Conservation (phyloP, 148 eudicot genomes). For the Agrostemma githago region DNA sequence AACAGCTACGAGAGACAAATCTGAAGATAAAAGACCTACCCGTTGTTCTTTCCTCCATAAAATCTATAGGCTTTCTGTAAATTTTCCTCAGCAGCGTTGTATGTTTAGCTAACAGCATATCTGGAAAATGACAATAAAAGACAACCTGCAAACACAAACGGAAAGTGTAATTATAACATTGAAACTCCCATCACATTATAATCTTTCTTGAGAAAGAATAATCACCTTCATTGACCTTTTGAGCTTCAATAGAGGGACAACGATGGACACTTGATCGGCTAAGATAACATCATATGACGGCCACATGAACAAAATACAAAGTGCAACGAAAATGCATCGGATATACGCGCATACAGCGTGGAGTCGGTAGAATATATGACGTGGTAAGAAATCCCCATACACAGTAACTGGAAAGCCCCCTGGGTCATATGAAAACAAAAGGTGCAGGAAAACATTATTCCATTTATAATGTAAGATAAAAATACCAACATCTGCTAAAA, state of each 20-base stretch:
- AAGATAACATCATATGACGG: slow-evolving; percentile 80
- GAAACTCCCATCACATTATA: background rate
- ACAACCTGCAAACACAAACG: slow-evolving; percentile 74
- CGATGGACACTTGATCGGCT: slow-evolving; percentile 88
- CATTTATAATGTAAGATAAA: background rate
- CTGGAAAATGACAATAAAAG: slow-evolving; percentile 97
- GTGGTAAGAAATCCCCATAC: slow-evolving; percentile 81
- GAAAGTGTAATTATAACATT: slow-evolving; percentile 12
- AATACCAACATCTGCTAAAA: slow-evolving; percentile 1
- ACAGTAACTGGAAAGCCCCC: slow-evolving; percentile 81
- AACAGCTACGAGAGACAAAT: slow-evolving; percentile 12
- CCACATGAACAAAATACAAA: slow-evolving; percentile 71
- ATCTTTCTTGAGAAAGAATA: background rate
- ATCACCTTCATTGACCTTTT: slow-evolving; percentile 66
- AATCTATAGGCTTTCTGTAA: slow-evolving; percentile 83
- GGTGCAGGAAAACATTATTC: background rate
- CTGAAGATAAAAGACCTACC: slow-evolving; percentile 36
- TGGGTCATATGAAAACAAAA: slow-evolving; percentile 23
- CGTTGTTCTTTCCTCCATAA: slow-evolving; percentile 81
- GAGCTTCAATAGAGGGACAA: slow-evolving; percentile 67
- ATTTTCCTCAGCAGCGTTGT: slow-evolving; percentile 68
- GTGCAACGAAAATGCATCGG: slow-evolving; percentile 81
- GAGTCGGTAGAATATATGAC: slow-evolving; percentile 75
- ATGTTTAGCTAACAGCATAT: slow-evolving; percentile 84
- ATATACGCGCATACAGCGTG: slow-evolving; percentile 97